These are phyloP conservation scores for Amphirosellinia nigrospora DNA, from an alignment of 495 filamentous ascomycete genomes.

Conservation along the genomic window DNA sequence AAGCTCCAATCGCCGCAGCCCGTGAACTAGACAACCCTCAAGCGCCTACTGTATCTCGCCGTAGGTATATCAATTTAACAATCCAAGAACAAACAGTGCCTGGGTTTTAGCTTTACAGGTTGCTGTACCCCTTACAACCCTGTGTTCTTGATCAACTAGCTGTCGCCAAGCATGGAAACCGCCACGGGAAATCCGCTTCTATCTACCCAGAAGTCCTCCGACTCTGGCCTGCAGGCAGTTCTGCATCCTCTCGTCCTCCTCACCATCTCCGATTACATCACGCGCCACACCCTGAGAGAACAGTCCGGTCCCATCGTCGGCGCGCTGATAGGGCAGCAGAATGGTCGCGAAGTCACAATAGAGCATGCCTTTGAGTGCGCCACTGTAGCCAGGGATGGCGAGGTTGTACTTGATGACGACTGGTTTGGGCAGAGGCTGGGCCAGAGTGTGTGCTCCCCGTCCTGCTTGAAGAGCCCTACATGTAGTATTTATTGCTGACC, in stretches of 20 bases:
- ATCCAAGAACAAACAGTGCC: background rate
- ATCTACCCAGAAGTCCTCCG: constrained; percentile 64
- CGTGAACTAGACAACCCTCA: background rate
- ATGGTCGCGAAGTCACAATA: constrained; percentile 86
- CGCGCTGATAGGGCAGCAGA: constrained; percentile 85
- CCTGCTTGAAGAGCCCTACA: background rate
- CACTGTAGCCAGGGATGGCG: constrained; percentile 49
- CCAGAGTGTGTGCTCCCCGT: constrained; percentile 68
- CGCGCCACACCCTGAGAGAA: constrained; percentile 80
- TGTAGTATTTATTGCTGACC: constrained; percentile 24
- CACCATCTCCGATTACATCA: constrained; percentile 96
- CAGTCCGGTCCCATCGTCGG: constrained; percentile 80
- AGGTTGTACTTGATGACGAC: constrained; percentile 61
- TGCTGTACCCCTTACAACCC: constrained; percentile 6
- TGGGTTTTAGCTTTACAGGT: background rate
- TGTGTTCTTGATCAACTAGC: background rate
- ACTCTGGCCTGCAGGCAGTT: constrained; percentile 80
- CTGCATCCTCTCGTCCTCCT: constrained; percentile 95
- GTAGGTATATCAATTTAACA: background rate
- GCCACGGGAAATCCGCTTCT: constrained; percentile 45
- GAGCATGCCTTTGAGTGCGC: constrained; percentile 91
- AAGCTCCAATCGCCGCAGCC: background rate
- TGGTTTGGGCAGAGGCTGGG: constrained; percentile 85
- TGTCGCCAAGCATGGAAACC: constrained; percentile 30
- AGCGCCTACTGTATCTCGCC: background rate